Evolutionary conservation across 805 yeast species (phyloP).

Genomic region (Dipodascopsis uninucleata): DNA sequence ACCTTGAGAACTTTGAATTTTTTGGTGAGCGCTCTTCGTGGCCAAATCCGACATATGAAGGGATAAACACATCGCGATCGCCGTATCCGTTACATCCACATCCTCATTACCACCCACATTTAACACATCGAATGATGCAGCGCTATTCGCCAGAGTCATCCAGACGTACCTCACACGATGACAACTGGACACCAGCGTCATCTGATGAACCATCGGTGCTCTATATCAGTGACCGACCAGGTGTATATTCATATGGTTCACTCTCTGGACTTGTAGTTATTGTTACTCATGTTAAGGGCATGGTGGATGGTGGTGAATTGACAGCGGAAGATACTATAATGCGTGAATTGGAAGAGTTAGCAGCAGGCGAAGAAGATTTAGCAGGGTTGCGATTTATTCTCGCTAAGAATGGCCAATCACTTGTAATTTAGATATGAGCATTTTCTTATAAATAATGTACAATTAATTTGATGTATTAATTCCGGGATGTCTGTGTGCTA

Average conservation of each 20-base stretch:
- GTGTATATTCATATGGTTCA: constrained; percentile 6
- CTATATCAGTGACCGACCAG: constrained; percentile 3
- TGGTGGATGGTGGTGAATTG: constrained; percentile 6
- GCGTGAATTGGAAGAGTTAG: constrained; percentile 15
- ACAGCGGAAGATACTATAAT: constrained; percentile 12
- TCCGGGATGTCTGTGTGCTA: not conserved
- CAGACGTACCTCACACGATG: constrained; percentile 15
- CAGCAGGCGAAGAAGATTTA: constrained; percentile 22
- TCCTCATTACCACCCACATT: constrained; percentile 21
- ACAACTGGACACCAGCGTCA: not conserved
- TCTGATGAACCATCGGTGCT: not conserved
- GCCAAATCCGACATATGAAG: not conserved
- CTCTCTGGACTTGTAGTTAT: constrained; percentile 24
- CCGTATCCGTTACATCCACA: constrained; percentile 18
- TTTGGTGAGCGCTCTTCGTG: no score
- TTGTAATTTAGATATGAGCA: constrained; percentile 10
- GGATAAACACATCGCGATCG: not conserved
- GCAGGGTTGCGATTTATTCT: constrained; percentile 23
- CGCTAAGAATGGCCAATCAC: constrained; percentile 22
- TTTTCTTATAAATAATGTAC: not conserved
- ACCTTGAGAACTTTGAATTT: no score
- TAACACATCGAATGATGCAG: constrained; percentile 20
- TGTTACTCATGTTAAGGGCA: constrained; percentile 24
- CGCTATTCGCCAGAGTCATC: constrained; percentile 25
- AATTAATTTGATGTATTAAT: not conserved